Evolutionary conservation across 2,329 filamentous ascomycete genomes (phyloP).

Genomic region (Epichloe typhina): DNA sequence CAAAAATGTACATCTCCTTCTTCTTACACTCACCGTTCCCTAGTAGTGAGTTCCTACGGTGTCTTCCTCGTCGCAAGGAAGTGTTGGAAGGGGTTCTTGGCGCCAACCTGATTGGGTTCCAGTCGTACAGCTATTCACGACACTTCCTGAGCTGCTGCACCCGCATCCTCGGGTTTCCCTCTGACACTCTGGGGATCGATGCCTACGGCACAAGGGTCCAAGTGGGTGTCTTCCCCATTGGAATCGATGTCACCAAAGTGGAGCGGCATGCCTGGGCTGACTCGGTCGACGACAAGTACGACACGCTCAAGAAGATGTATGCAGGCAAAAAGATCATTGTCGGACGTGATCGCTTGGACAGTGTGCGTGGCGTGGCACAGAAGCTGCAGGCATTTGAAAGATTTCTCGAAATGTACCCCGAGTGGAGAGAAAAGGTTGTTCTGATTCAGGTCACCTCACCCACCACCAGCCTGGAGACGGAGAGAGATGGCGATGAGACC

Average conservation of each 20-base stretch:
- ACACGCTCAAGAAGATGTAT: constrained; percentile 63
- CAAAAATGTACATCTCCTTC: constrained; percentile 88
- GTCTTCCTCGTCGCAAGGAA: constrained; percentile 77
- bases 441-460: constrained; percentile 91
- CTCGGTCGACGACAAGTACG: constrained; percentile 57
- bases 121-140: constrained; percentile 87
- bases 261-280: constrained; percentile 61
- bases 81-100: constrained; percentile 81
- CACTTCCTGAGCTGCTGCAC: constrained; percentile 94
- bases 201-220: constrained; percentile 81
- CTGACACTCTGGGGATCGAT: constrained; percentile 72
- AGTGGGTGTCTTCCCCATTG: constrained; percentile 88
- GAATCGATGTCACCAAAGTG: constrained; percentile 76
- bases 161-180: constrained; percentile 79
- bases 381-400: constrained; percentile 90
- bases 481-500: constrained; percentile 61
- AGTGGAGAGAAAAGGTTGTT: constrained; percentile 86
- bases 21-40: constrained; percentile 92
- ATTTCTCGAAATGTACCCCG: constrained; percentile 79
- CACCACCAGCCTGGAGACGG: constrained; percentile 67
- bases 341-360: constrained; percentile 85
- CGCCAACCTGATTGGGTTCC: constrained; percentile 87
- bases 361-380: constrained; percentile 84
- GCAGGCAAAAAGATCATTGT: constrained; percentile 91
- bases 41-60: constrained; percentile 88